A percentile compares a stretch with the other conserved stretches of the same genome.
These are phyloP conservation scores for Paraurostyla sp. DNA, from an alignment of 73 alveolate species.

Conservation along the genomic window DNA sequence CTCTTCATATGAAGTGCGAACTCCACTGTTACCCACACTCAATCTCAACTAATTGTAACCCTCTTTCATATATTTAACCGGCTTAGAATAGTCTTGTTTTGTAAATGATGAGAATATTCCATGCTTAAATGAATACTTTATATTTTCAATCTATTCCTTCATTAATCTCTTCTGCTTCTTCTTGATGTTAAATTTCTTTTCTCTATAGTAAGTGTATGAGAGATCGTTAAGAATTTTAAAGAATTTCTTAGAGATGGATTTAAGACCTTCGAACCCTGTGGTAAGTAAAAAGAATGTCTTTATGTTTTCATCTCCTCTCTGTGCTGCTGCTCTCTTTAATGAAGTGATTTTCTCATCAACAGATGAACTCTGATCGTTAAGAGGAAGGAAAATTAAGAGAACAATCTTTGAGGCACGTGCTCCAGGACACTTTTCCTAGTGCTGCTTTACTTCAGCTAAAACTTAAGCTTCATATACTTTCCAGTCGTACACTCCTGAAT, in stretches of 20 bases:
- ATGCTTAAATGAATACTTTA: constrained; percentile 37
- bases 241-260: constrained; percentile 46
- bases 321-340: constrained; percentile 43
- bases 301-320: constrained; percentile 48
- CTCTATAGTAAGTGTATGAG: constrained; percentile 4
- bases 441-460: constrained; percentile 39
- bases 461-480: constrained; percentile 45
- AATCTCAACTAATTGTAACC: constrained; percentile 3
- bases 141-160: constrained; percentile 56
- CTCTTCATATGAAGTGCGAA: constrained; percentile 39
- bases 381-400: constrained; percentile 44
- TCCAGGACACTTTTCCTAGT: constrained; percentile 54
- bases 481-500: constrained; percentile 34
- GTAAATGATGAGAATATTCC: constrained; percentile 53
- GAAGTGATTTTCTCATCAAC: constrained; percentile 52
- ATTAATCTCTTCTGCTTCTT: constrained; percentile 41
- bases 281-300: constrained; percentile 46
- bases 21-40: constrained; percentile 10
- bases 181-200: constrained; percentile 35
- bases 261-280: constrained; percentile 56
- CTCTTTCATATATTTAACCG: constrained; percentile 48
- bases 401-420: constrained; percentile 19
- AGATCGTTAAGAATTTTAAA: constrained; percentile 35
- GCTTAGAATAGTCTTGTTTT: not conserved
- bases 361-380: constrained; percentile 26